Evolutionary conservation across 2,329 filamentous ascomycete species (phyloP).

Genomic region (Xylaria sp.): DNA sequence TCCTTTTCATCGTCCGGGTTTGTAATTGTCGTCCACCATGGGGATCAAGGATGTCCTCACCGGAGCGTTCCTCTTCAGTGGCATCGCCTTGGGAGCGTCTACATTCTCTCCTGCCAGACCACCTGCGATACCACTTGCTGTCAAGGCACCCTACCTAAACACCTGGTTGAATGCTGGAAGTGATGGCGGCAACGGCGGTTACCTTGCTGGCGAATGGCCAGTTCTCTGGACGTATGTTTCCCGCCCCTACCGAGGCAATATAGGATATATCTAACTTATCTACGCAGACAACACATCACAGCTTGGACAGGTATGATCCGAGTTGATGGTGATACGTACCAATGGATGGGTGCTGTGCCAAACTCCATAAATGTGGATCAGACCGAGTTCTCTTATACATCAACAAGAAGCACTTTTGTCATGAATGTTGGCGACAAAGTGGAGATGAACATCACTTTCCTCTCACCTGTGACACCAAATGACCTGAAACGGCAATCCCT

Average conservation of each 20-base stretch:
- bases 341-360: conserved; percentile 73
- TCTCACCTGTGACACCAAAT: conserved; percentile 75
- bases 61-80: conserved; percentile 46
- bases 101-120: conserved; percentile 73
- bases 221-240: conserved; percentile 73
- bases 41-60: conserved; percentile 44
- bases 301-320: conserved; percentile 77
- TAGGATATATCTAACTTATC: conserved; percentile 33
- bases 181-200: conserved; percentile 71
- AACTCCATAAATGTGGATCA: conserved; percentile 66
- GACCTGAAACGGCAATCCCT: conserved; percentile 76
- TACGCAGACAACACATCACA: conserved; percentile 61
- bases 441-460: conserved; percentile 73
- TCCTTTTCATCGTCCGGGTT: conserved; percentile 9
- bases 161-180: conserved; percentile 73
- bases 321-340: conserved; percentile 72
- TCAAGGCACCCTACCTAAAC: conserved; percentile 79
- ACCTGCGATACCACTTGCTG: conserved; percentile 76
- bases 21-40: conserved; percentile 40
- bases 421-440: conserved; percentile 72
- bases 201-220: conserved; percentile 76
- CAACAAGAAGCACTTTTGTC: conserved; percentile 76
- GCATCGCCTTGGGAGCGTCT: conserved; percentile 54
- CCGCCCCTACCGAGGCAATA: not conserved
- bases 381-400: conserved; percentile 74